A percentile compares a stretch with the other conserved stretches of the same genome.
Evolutionary conservation across 352 stramenopile genomes (phyloP).

Genomic region (Globisporangium radiosum): DNA sequence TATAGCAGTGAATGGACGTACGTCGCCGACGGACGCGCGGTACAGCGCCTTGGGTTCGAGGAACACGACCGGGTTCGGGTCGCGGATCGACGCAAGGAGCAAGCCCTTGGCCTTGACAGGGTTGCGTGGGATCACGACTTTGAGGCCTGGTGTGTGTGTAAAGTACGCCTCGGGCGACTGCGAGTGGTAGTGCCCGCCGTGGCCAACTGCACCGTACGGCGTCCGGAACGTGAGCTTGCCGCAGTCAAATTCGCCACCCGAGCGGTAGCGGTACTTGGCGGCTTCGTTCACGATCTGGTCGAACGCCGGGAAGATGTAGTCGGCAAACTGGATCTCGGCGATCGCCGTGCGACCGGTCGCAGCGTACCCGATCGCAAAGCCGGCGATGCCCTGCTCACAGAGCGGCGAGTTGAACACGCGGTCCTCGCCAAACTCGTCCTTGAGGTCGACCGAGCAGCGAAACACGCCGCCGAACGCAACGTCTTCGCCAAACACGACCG

Average conservation of each 20-base stretch:
- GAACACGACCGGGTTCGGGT: slow-evolving; percentile 96
- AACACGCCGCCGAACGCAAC: slow-evolving; percentile 98
- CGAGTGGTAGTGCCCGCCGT: slow-evolving; percentile 93
- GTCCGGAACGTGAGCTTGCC: slow-evolving; percentile 94
- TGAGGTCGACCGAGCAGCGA: slow-evolving; percentile 92
- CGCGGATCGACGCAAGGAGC: slow-evolving; percentile 93
- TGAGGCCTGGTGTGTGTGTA: slow-evolving; percentile 95
- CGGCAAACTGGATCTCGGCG: slow-evolving; percentile 96
- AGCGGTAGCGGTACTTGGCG: slow-evolving; percentile 98
- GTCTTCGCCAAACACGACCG: slow-evolving; percentile 97
- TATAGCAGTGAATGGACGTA: slow-evolving; percentile 2
- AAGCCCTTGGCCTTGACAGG: slow-evolving; percentile 94
- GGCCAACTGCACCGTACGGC: slow-evolving; percentile 93
- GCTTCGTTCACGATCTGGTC: slow-evolving; percentile 98
- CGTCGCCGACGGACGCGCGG: slow-evolving; percentile 92
- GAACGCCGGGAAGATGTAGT: slow-evolving; percentile 98
- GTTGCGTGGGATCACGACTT: slow-evolving; percentile 95
- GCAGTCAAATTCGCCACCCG: slow-evolving; percentile 96
- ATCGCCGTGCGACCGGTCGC: slow-evolving; percentile 94
- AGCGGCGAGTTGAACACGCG: slow-evolving; percentile 97
- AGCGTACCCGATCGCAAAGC: slow-evolving; percentile 97
- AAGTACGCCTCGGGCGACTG: slow-evolving; percentile 97
- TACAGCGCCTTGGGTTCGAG: slow-evolving; percentile 99
- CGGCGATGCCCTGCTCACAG: slow-evolving; percentile 91
- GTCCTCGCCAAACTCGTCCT: slow-evolving; percentile 91